Conservation (phyloP, 73 alveolate species). For the Blepharisma stoltei region DNA sequence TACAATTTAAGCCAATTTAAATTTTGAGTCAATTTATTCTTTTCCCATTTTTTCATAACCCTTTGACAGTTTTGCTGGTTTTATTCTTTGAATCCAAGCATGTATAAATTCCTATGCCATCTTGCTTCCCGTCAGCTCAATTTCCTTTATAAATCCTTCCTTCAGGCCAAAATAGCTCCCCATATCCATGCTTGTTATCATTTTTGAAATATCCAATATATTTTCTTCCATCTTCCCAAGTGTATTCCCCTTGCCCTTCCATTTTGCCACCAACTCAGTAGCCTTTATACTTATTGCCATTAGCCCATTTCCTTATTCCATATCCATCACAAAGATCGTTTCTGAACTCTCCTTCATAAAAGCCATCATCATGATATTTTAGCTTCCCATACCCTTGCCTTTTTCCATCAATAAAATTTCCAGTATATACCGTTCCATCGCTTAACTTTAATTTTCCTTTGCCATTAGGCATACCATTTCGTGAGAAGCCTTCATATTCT, state of each 20-base stretch:
- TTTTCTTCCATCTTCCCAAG: constrained; percentile 46
- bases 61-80: not conserved
- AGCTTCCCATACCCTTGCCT: constrained; percentile 66
- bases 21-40: no score
- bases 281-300: constrained; percentile 15
- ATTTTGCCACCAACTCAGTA: constrained; percentile 1
- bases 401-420: constrained; percentile 69
- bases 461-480: not conserved
- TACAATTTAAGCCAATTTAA: no score
- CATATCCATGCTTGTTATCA: constrained; percentile 37
- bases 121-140: constrained; percentile 39
- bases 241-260: constrained; percentile 29
- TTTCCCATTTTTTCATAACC: no score
- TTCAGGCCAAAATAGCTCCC: constrained; percentile 39
- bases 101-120: constrained; percentile 38
- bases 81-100: not conserved
- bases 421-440: constrained; percentile 47
- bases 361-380: constrained; percentile 68
- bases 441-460: constrained; percentile 27
- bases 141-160: constrained; percentile 47
- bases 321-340: constrained; percentile 15
- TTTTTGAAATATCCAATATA: constrained; percentile 37
- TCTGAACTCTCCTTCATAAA: constrained; percentile 33
- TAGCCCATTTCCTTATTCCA: not conserved
- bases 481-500: no score